Evolutionary conservation across 2,329 filamentous ascomycete genomes (phyloP), one percentile per base, ranked within the genome.

Genomic region (Talaromyces rugulosus): DNA sequence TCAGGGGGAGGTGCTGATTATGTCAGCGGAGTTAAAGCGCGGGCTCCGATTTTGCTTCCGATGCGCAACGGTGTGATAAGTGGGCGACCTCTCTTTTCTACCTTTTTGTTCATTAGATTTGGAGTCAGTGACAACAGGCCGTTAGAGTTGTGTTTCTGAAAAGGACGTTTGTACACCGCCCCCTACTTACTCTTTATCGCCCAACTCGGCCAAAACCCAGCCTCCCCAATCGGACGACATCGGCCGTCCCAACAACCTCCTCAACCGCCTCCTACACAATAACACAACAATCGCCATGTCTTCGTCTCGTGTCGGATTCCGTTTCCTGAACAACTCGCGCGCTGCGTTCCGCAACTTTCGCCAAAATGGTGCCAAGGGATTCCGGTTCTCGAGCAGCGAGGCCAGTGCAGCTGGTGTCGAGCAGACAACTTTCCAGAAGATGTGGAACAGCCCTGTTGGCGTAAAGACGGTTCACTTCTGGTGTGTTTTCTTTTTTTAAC

Each of bases 401-500:
- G 80, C 82, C 66, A 77, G 78, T 58, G 79, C 79, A 56, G 72
- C 67, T 64, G 76, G 66, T 67, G 76, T 68, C 74, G 78, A 68
- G 61, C 80, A 82, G 75, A 80, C 75, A 66, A 77, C 76, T 58
- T 87, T 95, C 77, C 87, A 89, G 82, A 87, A 87, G 78, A 86
- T 96, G 83, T 92, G 89, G 89, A 87, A 91, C 77, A 92, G 89
- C 77, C 89, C 90, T 65, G 78, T 93, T 66, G 91, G 91, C 58
- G 70, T 93, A 70, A 92, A 92, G 88, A 99, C 95, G 65, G 95
- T 99, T 71, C 95, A 99, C 80, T 99, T 99, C 82, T 99, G 95
- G 94, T 94, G 82, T 52, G 69, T 61, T 50, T 28, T 60, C 30
- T 9, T 14, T 52, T 30, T 5, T 8, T 12, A 12, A 5, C 8